Evolutionary conservation across 2,329 filamentous ascomycete species (phyloP).

Genomic region (Colletotrichum camelliae): DNA sequence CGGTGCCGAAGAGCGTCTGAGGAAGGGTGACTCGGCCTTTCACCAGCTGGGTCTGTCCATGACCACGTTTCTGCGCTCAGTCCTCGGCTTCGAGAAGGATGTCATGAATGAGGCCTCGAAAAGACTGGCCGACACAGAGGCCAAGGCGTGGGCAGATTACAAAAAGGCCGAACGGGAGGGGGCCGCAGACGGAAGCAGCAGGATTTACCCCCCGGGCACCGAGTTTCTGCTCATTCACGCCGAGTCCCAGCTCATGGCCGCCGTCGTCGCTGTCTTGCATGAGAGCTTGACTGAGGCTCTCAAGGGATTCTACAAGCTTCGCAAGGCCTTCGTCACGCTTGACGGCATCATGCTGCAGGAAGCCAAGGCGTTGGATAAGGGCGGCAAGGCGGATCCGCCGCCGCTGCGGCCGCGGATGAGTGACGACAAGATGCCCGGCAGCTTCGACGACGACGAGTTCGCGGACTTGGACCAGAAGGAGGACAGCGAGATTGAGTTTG

Average conservation of each 20-base stretch:
- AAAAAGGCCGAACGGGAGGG: conserved; percentile 65
- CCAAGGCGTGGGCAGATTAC: conserved; percentile 76
- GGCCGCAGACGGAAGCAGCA: conserved; percentile 28
- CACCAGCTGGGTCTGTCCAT: conserved; percentile 85
- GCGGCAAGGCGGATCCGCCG: conserved; percentile 21
- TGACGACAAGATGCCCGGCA: conserved; percentile 43
- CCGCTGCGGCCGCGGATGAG: conserved; percentile 6
- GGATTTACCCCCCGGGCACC: conserved; percentile 79
- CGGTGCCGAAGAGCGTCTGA: conserved; percentile 76
- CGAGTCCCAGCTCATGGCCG: conserved; percentile 86
- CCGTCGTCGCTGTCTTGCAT: conserved; percentile 86
- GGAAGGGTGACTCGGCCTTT: conserved; percentile 80
- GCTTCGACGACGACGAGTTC: conserved; percentile 40
- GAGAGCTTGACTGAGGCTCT: conserved; percentile 92
- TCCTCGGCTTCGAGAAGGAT: conserved; percentile 90
- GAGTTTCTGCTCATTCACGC: conserved; percentile 87
- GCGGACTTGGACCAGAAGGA: conserved; percentile 31
- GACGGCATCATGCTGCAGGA: conserved; percentile 81
- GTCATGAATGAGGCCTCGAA: conserved; percentile 84
- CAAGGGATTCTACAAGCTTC: conserved; percentile 89
- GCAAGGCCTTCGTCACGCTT: conserved; percentile 85
- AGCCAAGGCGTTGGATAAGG: conserved; percentile 48
- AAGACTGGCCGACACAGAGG: conserved; percentile 77
- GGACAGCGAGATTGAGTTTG: conserved; percentile 54
- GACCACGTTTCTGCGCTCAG: conserved; percentile 82